Percentiles rank a stretch among this genome's conserved stretches.
phyloP scores from a whole-genome alignment of 2,329 filamentous ascomycete genomes.

The Ceratocystis huliohia region DNA sequence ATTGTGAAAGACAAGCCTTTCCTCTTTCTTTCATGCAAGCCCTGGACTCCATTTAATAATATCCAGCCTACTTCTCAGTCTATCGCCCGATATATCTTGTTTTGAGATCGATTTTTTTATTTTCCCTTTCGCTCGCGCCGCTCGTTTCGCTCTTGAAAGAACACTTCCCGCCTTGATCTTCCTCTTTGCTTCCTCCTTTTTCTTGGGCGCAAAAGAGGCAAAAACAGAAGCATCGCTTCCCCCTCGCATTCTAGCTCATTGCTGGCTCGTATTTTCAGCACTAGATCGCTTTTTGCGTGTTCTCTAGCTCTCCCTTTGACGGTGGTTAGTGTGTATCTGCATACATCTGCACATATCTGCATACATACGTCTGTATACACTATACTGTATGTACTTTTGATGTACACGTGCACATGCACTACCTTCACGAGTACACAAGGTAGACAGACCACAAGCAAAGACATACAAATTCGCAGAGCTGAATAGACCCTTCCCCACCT shows the following conservation, averaged over 20 bases:
- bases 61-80: neutral
- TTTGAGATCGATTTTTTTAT: neutral
- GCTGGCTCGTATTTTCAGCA: neutral
- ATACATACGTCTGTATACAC: neutral
- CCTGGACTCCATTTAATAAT: neutral
- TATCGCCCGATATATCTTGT: neutral
- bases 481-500: neutral
- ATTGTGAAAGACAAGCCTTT: too few species aligned
- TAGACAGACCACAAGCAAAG: neutral
- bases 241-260: slow-evolving; percentile 8
- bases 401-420: neutral
- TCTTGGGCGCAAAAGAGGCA: neutral
- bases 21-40: neutral
- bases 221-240: neutral
- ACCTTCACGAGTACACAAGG: neutral
- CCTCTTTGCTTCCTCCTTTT: neutral
- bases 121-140: neutral
- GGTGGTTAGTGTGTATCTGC: neutral
- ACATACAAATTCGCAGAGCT: neutral
- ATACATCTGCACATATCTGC: neutral
- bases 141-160: neutral
- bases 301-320: neutral
- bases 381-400: neutral
- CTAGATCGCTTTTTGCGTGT: neutral
- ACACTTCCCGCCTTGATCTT: neutral